These are phyloP conservation scores for Fusarium phyllophilum DNA, from an alignment of 2,329 filamentous ascomycete species.

Conservation along the genomic window DNA sequence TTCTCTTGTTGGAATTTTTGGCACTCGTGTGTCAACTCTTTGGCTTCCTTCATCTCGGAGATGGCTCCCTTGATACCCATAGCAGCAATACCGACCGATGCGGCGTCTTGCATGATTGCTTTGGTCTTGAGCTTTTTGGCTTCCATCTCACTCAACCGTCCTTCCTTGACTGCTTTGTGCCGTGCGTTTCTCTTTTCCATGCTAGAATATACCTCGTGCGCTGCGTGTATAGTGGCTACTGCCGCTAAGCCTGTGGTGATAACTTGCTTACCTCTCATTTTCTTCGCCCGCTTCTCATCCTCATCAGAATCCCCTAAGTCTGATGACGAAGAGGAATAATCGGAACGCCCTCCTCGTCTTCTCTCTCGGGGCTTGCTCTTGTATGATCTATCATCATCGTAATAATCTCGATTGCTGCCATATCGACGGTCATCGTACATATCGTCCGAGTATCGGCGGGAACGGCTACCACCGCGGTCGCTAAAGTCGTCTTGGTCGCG, in stretches of 20 bases:
- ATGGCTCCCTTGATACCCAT: slow-evolving; percentile 67
- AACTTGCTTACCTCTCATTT: slow-evolving; percentile 71
- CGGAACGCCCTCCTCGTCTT: slow-evolving; percentile 55
- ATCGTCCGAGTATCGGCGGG: slow-evolving; percentile 55
- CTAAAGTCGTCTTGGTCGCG: slow-evolving; percentile 59
- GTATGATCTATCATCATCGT: slow-evolving; percentile 59
- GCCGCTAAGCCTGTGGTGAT: slow-evolving; percentile 66
- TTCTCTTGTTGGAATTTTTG: slow-evolving; percentile 62
- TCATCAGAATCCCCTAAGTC: slow-evolving; percentile 68
- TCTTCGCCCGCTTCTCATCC: slow-evolving; percentile 63
- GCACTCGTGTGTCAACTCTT: slow-evolving; percentile 60
- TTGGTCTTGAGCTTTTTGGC: slow-evolving; percentile 68
- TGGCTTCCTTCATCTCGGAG: slow-evolving; percentile 65
- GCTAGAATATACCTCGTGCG: slow-evolving; percentile 67
- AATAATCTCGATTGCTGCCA: slow-evolving; percentile 54
- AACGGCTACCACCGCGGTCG: slow-evolving; percentile 54
- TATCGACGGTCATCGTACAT: slow-evolving; percentile 59
- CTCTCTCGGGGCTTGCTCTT: slow-evolving; percentile 54
- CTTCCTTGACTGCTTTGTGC: slow-evolving; percentile 64
- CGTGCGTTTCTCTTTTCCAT: slow-evolving; percentile 66
- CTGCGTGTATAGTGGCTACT: slow-evolving; percentile 69
- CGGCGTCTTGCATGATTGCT: slow-evolving; percentile 66
- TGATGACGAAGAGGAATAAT: slow-evolving; percentile 61
- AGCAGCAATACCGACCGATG: slow-evolving; percentile 67
- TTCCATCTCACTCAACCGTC: slow-evolving; percentile 60